Evolutionary conservation across 805 yeast genomes (phyloP).

Genomic region (Metschnikowia henanensis): DNA sequence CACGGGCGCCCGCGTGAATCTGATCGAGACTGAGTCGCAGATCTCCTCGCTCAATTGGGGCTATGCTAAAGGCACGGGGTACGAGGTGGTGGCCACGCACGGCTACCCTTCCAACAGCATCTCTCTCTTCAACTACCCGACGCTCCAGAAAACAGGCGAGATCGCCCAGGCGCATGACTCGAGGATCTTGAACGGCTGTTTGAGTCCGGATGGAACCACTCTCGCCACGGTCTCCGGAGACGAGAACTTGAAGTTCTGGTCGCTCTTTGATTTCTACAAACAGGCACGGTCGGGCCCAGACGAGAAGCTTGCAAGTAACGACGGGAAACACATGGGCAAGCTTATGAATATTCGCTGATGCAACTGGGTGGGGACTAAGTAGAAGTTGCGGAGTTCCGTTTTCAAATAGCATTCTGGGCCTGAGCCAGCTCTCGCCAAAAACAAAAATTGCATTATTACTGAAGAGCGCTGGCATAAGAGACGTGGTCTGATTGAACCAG

Average conservation of each 20-base stretch:
- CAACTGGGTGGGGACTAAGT: too few relatives aligned
- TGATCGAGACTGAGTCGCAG: slow-evolving; percentile 91
- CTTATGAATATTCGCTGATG: slow-evolving; percentile 25
- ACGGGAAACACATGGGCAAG: slow-evolving; percentile 24
- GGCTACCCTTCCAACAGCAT: slow-evolving; percentile 90
- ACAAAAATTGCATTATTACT: too few relatives aligned
- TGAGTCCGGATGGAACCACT: slow-evolving; percentile 89
- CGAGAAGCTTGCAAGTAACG: slow-evolving; percentile 20
- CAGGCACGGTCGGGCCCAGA: slow-evolving; percentile 21
- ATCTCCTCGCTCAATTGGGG: slow-evolving; percentile 96
- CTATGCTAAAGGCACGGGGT: slow-evolving; percentile 63
- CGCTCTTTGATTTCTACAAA: slow-evolving; percentile 64
- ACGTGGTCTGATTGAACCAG: too few relatives aligned
- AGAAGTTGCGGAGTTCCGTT: too few relatives aligned
- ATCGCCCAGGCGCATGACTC: slow-evolving; percentile 86
- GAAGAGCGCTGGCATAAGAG: too few relatives aligned
- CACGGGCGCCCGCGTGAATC: slow-evolving; percentile 82
- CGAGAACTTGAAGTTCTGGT: slow-evolving; percentile 94
- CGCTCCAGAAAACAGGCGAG: slow-evolving; percentile 84
- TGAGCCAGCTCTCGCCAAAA: too few relatives aligned
- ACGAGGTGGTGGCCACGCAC: slow-evolving; percentile 89
- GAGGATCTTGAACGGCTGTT: slow-evolving; percentile 75
- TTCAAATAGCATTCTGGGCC: too few relatives aligned
- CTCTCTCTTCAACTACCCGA: slow-evolving; percentile 81
- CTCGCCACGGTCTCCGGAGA: slow-evolving; percentile 96